Conservation (phyloP, 306 rosid species). For the Begonia masoniana region DNA sequence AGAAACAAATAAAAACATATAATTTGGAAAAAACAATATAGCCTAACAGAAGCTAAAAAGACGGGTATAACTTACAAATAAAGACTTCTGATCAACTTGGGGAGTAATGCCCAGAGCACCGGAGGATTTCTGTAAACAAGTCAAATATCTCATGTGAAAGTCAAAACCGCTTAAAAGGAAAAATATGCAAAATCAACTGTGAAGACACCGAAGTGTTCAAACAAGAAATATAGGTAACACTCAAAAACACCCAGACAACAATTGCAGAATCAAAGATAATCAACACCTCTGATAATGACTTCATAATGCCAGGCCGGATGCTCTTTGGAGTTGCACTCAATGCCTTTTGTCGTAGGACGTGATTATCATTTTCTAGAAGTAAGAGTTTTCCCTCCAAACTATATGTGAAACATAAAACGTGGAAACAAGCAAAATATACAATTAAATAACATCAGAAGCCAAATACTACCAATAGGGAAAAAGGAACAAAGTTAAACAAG, state of each 20-base stretch:
- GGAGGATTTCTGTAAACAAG: constrained; percentile 49
- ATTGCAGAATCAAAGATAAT: too few species aligned
- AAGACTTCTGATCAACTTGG: constrained; percentile 43
- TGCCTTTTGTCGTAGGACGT: constrained; percentile 64
- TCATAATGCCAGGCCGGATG: constrained; percentile 42
- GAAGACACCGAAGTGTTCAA: too few species aligned
- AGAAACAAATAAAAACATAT: neutral
- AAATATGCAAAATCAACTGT: neutral
- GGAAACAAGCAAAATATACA: too few species aligned
- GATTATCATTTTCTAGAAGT: constrained; percentile 74
- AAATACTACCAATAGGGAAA: too few species aligned
- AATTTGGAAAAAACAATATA: constrained; percentile 3
- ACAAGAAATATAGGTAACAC: too few species aligned
- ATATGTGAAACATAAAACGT: constrained; percentile 10
- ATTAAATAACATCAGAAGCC: too few species aligned
- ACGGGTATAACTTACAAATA: constrained; percentile 38
- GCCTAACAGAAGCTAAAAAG: constrained; percentile 4
- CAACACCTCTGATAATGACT: constrained; percentile 53
- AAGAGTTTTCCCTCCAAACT: constrained; percentile 74
- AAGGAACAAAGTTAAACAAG: too few species aligned
- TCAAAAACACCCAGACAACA: too few species aligned
- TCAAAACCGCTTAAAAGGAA: neutral
- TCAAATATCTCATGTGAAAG: neutral
- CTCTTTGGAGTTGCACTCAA: constrained; percentile 57
- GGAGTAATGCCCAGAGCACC: constrained; percentile 30